phyloP scores from a whole-genome alignment of 352 stramenopile genomes.

The Phytophthora ohioensis region DNA sequence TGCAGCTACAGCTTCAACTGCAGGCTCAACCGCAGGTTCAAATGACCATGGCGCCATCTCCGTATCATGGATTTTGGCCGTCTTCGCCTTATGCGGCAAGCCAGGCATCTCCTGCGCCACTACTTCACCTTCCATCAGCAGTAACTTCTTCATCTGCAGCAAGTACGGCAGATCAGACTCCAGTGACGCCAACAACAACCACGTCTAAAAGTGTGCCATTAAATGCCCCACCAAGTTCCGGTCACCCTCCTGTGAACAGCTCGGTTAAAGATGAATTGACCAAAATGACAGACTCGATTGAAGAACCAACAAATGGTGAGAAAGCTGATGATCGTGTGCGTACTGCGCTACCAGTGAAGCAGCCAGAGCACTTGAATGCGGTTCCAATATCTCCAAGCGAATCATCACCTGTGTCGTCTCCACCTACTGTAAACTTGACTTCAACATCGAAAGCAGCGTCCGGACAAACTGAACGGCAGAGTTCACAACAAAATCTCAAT shows the following conservation, averaged over 20 bases:
- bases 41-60: conserved; percentile 28
- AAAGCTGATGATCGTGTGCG: conserved; percentile 15
- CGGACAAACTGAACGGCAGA: conserved; percentile 5
- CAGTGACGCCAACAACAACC: background rate
- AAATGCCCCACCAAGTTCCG: background rate
- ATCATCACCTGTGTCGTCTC: background rate
- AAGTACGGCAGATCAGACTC: background rate
- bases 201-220: background rate
- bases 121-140: conserved; percentile 26
- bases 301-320: background rate
- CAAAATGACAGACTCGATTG: conserved; percentile 11
- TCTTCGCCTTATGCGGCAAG: conserved; percentile 29
- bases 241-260: background rate
- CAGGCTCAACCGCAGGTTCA: conserved; percentile 42
- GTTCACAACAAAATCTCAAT: background rate
- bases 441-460: conserved; percentile 2
- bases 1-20: conserved; percentile 72
- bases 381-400: background rate
- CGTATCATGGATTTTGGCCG: conserved; percentile 42
- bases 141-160: conserved; percentile 1
- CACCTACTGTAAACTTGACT: background rate
- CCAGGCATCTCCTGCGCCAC: conserved; percentile 12
- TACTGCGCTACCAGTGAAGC: conserved; percentile 9
- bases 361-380: background rate
- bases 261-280: background rate